Conservation (phyloP, 371 early-diverging fungal genomes). For the Sporodiniella umbellata region DNA sequence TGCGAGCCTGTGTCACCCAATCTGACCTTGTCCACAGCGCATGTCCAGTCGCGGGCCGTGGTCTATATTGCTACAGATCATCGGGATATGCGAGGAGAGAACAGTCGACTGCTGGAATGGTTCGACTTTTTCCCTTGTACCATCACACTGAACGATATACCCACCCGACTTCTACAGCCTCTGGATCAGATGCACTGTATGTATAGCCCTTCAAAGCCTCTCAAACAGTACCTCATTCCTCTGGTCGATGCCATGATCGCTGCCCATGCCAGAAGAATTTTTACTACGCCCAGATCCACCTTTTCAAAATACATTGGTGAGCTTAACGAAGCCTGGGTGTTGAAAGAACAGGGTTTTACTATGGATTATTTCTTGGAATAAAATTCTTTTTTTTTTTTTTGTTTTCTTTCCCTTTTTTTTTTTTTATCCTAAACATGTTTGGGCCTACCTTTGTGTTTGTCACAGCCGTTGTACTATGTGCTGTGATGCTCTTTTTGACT, state of each 20-base stretch:
- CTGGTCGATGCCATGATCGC: conserved; percentile 46
- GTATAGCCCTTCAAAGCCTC: conserved; percentile 32
- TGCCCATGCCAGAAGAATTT: conserved; percentile 30
- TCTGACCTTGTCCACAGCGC: conserved; percentile 10
- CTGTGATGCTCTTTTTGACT: conserved; percentile 86
- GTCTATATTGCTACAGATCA: conserved; percentile 47
- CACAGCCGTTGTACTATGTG: conserved; percentile 86
- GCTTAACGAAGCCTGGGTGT: conserved; percentile 33
- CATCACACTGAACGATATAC: conserved; percentile 35
- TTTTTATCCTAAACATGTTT: conserved; percentile 35
- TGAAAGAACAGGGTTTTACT: conserved; percentile 21
- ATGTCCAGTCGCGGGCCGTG: conserved; percentile 26
- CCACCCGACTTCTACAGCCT: conserved; percentile 18
- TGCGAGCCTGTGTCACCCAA: conserved; percentile 24
- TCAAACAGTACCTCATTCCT: conserved; percentile 36
- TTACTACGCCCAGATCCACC: conserved; percentile 37
- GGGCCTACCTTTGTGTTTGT: conserved; percentile 77
- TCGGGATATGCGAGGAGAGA: conserved; percentile 21
- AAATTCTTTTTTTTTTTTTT: background rate
- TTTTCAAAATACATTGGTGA: conserved; percentile 43
- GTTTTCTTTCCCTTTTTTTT: conserved; percentile 4
- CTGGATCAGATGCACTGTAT: conserved; percentile 25
- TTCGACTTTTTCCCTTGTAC: conserved; percentile 43
- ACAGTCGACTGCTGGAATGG: conserved; percentile 31
- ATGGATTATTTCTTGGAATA: conserved; percentile 11